Evolutionary conservation across 805 yeast genomes (phyloP), one percentile per base, ranked within the genome.

Genomic region (Wickerhamiella kurtzmanii): DNA sequence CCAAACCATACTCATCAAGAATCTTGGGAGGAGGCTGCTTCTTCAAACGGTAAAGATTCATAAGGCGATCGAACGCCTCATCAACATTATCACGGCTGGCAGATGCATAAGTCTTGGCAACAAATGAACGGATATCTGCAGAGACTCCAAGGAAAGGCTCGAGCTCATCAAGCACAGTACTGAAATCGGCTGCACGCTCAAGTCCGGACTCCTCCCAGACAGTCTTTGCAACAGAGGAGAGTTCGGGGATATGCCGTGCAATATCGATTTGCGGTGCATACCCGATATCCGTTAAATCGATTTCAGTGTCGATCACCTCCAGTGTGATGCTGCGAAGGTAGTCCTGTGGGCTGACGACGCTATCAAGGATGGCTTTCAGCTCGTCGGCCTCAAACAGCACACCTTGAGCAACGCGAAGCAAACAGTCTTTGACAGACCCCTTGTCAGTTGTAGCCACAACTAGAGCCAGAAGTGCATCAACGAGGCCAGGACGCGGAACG

Each of bases 271-370:
- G 94, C 48, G 75, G 74, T 1, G 79, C 71, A 57, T 71, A 76
- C 2, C 63, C 61, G 53, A 69, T 54, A 39, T 71, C 75, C 3
- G 59, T 50, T 2, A 70, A 66, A 2, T 74, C 69, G 45, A 82
- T 67, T 58, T 92, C 96, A 44, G 86, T 76, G 61, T 89, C 96
- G 25, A 89, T 60, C 6, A 80, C 80, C 60, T 92, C 96, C 52
- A 92, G 69, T 39, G 88, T 75, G 0, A 95, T 74, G 8, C 77
- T 71, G 52, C 95, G 78, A 6, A 86, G 94, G 64, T 82, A 83
- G 3, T 68, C 64, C 50, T 78, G 80, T 0, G 83, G 74, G 0
- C 80, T 69, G 21, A 86, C 64, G 9, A 78, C 58, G 35, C 74
- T 75, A 9, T 70, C 64, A 32, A 87, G 65, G 9, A 82, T 60